phyloP scores from a whole-genome alignment of 768 basidiomycete genomes.

The Leccinum subgranulosum region DNA sequence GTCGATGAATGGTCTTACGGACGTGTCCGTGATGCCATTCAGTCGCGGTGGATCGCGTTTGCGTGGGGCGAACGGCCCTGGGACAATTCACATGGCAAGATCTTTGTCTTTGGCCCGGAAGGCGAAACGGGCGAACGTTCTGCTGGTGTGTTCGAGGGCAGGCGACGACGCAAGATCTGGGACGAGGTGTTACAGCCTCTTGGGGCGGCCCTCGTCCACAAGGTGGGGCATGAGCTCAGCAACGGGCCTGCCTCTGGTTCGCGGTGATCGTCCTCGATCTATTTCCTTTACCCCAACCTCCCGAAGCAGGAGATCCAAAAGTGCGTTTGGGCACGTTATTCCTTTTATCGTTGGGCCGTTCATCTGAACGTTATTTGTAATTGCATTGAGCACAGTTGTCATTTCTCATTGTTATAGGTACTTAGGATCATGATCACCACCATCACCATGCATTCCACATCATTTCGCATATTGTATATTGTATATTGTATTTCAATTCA shows the following conservation, averaged over 20 bases:
- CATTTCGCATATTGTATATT: not conserved
- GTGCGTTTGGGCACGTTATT: not conserved
- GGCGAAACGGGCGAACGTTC: conserved; percentile 77
- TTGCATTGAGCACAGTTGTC: not conserved
- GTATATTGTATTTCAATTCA: not conserved
- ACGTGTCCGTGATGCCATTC: conserved; percentile 67
- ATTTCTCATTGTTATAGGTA: not conserved
- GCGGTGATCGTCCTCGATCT: conserved; percentile 14
- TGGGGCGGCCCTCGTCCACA: conserved; percentile 64
- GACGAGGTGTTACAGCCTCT: conserved; percentile 64
- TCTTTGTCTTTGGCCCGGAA: conserved; percentile 80
- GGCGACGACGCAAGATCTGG: conserved; percentile 61
- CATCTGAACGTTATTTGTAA: not conserved
- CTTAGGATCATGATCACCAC: not conserved
- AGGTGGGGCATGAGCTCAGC: conserved; percentile 70
- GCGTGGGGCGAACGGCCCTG: conserved; percentile 74
- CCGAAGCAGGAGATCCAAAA: conserved; percentile 6
- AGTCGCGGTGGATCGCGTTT: conserved; percentile 73
- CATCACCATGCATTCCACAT: not conserved
- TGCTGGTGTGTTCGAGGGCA: conserved; percentile 58
- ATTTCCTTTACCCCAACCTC: not conserved
- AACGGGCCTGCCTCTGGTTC: conserved; percentile 50
- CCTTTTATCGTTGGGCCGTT: not conserved
- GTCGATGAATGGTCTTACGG: conserved; percentile 67
- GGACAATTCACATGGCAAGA: conserved; percentile 52